These are phyloP conservation scores for Fusarium devonianum DNA, from an alignment of 2,329 filamentous ascomycete species.

Conservation along the genomic window DNA sequence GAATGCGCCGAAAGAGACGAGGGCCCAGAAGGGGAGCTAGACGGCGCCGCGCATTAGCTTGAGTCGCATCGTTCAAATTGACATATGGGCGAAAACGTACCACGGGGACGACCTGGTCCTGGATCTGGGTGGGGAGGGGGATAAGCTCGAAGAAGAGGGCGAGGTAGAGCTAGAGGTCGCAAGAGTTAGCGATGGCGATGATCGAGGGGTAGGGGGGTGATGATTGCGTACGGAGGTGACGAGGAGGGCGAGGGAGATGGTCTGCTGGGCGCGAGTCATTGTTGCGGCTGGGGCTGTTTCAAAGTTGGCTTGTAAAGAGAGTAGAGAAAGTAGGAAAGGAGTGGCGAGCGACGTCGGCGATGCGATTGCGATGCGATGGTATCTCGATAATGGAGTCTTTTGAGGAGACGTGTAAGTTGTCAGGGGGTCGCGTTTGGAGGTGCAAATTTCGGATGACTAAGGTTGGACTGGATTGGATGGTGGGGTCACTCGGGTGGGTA, in stretches of 20 bases:
- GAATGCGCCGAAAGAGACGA: conserved; percentile 90
- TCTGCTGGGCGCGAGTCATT: conserved; percentile 96
- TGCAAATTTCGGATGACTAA: conserved; percentile 28
- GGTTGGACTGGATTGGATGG: conserved; percentile 20
- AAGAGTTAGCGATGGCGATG: conserved; percentile 24
- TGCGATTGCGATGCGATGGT: conserved; percentile 22
- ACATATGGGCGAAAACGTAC: conserved; percentile 61
- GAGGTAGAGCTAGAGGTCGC: conserved; percentile 82
- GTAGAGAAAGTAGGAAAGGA: conserved; percentile 11
- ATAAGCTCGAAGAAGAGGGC: conserved; percentile 84
- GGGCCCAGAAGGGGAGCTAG: conserved; percentile 94
- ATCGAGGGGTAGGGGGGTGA: background rate
- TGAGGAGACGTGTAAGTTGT: conserved; percentile 43
- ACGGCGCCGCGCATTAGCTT: background rate
- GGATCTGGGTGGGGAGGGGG: conserved; percentile 78
- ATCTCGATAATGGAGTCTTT: conserved; percentile 20
- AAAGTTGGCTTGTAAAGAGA: conserved; percentile 1
- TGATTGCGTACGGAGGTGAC: conserved; percentile 77
- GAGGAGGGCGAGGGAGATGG: conserved; percentile 85
- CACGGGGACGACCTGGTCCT: conserved; percentile 86
- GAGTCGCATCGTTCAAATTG: background rate
- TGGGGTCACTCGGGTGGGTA: conserved; percentile 29
- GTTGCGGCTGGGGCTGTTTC: conserved; percentile 47
- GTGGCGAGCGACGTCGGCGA: background rate
- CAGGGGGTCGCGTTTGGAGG: conserved; percentile 35